Conservation (phyloP, 345 rosid genomes). For the Adansonia digitata region DNA sequence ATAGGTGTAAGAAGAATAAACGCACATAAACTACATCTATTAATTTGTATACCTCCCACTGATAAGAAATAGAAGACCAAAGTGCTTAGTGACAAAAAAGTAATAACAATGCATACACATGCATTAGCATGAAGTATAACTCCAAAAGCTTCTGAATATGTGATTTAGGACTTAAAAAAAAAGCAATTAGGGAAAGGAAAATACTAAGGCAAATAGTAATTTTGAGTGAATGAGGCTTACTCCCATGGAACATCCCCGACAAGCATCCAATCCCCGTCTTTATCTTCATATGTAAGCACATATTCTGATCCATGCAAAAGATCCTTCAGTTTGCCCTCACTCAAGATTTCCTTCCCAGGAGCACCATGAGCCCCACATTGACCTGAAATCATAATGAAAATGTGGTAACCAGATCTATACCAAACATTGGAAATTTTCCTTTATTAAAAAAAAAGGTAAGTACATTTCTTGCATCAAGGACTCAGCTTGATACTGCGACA, state of each 20-base stretch:
- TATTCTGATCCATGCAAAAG: slow-evolving; percentile 86
- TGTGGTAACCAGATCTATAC: background rate
- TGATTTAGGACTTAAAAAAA: background rate
- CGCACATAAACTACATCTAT: background rate
- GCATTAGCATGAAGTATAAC: too few species aligned
- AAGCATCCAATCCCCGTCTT: slow-evolving; percentile 93
- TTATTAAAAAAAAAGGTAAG: background rate
- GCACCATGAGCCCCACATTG: slow-evolving; percentile 66
- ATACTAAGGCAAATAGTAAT: background rate
- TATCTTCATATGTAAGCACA: slow-evolving; percentile 84
- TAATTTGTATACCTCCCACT: background rate
- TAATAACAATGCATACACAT: background rate
- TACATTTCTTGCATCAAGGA: background rate
- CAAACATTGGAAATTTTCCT: background rate
- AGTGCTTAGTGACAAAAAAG: background rate
- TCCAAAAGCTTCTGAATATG: background rate
- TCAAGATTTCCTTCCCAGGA: slow-evolving; percentile 57
- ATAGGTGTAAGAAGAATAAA: background rate
- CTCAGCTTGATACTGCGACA: background rate
- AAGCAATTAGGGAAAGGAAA: background rate
- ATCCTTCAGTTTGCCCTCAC: slow-evolving; percentile 70
- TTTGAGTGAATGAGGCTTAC: slow-evolving; percentile 42
- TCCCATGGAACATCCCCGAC: slow-evolving; percentile 99
- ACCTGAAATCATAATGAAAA: slow-evolving; percentile 40
- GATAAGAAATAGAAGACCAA: background rate